Percentiles rank a stretch among this genome's conserved stretches.
phyloP scores from a whole-genome alignment of 768 basidiomycete genomes.

The Auriscalpium orientale region DNA sequence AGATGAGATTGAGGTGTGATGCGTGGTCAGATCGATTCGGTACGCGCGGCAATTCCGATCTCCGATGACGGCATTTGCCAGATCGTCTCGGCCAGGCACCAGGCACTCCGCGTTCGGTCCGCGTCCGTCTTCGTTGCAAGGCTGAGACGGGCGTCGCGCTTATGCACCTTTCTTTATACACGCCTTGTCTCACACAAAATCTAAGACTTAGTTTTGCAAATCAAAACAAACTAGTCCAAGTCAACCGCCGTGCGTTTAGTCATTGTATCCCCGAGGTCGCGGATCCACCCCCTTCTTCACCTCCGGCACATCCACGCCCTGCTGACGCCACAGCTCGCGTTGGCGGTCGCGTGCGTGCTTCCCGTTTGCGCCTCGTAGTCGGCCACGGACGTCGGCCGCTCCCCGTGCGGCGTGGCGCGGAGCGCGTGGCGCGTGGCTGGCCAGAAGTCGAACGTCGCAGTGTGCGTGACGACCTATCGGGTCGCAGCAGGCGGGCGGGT shows the following conservation, averaged over 20 bases:
- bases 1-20: neutral
- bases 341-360: constrained; percentile 69
- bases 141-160: neutral
- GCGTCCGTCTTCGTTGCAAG: neutral
- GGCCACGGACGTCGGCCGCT: constrained; percentile 67
- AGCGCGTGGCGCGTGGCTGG: constrained; percentile 70
- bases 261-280: constrained; percentile 52
- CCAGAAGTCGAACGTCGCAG: constrained; percentile 80
- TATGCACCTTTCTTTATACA: neutral
- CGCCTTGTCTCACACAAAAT: neutral
- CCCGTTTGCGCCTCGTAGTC: constrained; percentile 56
- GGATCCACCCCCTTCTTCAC: constrained; percentile 21
- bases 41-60: neutral
- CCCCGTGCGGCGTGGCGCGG: constrained; percentile 75
- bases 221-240: neutral
- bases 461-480: constrained; percentile 59
- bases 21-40: neutral
- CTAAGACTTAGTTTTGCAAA: neutral
- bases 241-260: constrained; percentile 30
- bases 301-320: constrained; percentile 42
- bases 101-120: neutral
- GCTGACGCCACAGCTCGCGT: constrained; percentile 61
- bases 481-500: neutral
- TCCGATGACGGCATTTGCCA: neutral
- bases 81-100: neutral